Percentiles rank a stretch among this genome's conserved stretches.
These are phyloP conservation scores for Colletotrichum incanum DNA, from an alignment of 2,329 filamentous ascomycete genomes.

Conservation along the genomic window DNA sequence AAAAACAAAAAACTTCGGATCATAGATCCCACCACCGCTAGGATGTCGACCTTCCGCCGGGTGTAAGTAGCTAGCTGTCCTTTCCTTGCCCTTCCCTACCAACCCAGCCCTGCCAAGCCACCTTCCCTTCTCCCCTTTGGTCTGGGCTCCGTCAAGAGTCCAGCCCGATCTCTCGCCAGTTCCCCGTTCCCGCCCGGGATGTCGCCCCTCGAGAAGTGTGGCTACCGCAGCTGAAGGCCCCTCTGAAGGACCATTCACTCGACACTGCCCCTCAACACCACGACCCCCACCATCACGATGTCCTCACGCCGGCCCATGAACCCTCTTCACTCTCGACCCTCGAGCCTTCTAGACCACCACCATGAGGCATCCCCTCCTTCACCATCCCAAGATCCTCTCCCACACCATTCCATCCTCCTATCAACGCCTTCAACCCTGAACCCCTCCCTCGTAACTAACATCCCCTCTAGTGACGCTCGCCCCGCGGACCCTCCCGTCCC, in stretches of 20 bases:
- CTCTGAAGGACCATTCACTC: neutral
- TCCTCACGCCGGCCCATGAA: slow-evolving; percentile 26
- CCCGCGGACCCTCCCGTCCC: slow-evolving; percentile 46
- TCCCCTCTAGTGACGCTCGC: slow-evolving; percentile 25
- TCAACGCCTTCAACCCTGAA: slow-evolving; percentile 1
- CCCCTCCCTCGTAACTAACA: slow-evolving; percentile 44
- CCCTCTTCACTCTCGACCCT: slow-evolving; percentile 16
- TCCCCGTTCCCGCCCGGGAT: neutral
- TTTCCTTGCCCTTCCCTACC: neutral
- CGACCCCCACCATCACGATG: slow-evolving; percentile 30
- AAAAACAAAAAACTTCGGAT: slow-evolving; percentile 14
- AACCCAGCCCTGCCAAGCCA: slow-evolving; percentile 19
- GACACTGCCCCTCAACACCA: slow-evolving; percentile 33
- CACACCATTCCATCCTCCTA: slow-evolving; percentile 18
- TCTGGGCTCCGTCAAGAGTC: neutral
- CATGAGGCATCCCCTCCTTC: neutral
- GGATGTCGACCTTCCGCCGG: slow-evolving; percentile 39
- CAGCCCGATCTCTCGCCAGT: neutral
- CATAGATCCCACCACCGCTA: neutral
- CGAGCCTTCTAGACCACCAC: neutral
- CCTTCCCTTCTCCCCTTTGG: neutral
- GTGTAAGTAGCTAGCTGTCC: slow-evolving; percentile 35
- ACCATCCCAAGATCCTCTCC: neutral
- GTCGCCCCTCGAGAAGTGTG: neutral
- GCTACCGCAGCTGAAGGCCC: slow-evolving; percentile 2